Conservation (phyloP, 345 rosid genomes). For the Eucalyptus caleyi region DNA sequence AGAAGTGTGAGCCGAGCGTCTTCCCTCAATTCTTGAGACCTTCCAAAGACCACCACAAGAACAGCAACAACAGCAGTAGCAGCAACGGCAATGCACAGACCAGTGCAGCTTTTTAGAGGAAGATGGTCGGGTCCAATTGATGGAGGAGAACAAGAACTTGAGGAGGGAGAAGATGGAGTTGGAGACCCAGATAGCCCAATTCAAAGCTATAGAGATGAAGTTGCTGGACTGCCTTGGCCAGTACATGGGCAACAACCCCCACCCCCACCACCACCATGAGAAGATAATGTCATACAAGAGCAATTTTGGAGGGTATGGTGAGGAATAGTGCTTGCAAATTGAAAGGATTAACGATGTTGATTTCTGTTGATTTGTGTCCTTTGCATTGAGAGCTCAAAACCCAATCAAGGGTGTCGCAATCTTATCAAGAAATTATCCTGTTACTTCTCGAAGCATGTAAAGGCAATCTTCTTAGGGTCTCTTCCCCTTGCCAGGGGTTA, state of each 20-base stretch:
- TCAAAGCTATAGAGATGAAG: conserved; percentile 26
- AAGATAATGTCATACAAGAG: neutral
- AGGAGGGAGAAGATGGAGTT: conserved; percentile 27
- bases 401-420: neutral
- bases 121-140: neutral
- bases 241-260: neutral
- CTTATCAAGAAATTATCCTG: neutral
- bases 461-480: neutral
- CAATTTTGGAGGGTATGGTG: neutral
- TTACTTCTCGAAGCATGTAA: neutral
- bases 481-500: neutral
- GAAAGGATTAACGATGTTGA: neutral
- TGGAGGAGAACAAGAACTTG: conserved; percentile 34
- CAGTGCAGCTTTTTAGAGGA: neutral
- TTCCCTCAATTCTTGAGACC: conserved; percentile 36
- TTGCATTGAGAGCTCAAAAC: neutral
- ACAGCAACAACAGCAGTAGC: neutral
- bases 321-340: neutral
- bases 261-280: neutral
- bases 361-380: neutral
- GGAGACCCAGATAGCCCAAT: conserved; percentile 24
- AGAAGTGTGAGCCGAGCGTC: conserved; percentile 29
- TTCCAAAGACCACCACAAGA: neutral
- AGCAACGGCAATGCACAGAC: neutral
- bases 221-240: conserved; percentile 32